phyloP scores from a whole-genome alignment of 208 protist genomes.

The Acanthamoeba lenticulata region DNA sequence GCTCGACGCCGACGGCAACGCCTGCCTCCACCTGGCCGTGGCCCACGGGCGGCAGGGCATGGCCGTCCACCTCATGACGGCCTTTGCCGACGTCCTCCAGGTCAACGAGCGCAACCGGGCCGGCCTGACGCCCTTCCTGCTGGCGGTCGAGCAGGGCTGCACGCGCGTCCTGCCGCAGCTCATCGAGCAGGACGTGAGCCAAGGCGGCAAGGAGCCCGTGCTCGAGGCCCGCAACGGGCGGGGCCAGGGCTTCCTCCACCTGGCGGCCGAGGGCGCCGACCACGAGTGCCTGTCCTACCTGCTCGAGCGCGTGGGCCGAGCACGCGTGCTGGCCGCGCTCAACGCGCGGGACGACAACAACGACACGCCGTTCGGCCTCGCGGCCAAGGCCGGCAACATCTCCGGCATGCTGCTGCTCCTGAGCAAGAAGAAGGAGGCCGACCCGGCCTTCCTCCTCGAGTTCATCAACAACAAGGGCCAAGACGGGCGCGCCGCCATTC shows the following conservation, averaged over 20 bases:
- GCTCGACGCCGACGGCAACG: background rate
- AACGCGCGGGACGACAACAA: background rate
- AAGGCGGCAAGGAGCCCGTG: background rate
- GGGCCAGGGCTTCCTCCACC: background rate
- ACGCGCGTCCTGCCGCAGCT: background rate
- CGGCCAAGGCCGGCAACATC: background rate
- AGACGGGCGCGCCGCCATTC: background rate
- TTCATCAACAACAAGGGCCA: background rate
- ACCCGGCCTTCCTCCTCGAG: background rate
- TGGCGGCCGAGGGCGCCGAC: background rate
- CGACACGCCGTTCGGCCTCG: background rate
- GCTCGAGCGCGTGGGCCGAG: background rate
- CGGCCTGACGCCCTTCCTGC: background rate
- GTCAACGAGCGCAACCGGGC: background rate
- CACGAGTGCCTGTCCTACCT: background rate
- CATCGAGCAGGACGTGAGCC: background rate
- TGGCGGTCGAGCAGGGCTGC: background rate
- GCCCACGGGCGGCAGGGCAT: background rate
- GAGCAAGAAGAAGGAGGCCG: background rate
- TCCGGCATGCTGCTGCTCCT: constrained; percentile 12
- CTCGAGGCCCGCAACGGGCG: background rate
- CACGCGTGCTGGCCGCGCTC: background rate
- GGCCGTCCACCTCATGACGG: background rate
- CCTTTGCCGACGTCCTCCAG: background rate
- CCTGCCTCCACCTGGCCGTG: background rate